Base-by-base conservation (phyloP, 2,329 filamentous ascomycete species). In the Nothophoma quercina region DNA sequence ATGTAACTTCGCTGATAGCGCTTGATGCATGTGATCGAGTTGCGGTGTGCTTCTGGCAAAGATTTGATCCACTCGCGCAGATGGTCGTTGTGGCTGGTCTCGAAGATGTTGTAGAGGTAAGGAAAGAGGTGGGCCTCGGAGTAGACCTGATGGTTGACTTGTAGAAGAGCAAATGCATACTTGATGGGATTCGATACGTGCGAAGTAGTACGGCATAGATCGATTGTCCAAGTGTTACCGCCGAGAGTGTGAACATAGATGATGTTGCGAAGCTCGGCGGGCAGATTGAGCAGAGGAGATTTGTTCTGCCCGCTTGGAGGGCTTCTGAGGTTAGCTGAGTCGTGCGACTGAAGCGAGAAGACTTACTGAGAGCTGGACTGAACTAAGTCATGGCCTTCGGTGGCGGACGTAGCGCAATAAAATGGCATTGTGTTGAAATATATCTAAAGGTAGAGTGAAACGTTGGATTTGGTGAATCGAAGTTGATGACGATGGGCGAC, bases 221-320 rank as follows among this genome's bases (percentile, higher is more conserved):
- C 36, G 12, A 52, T 38, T 6, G 36, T 41, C 49, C 49, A 48
- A 4, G 32, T 54, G 15, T 42, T 38, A 19, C 43, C 25, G 21
- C 47, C 49, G 3, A 58, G 12, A 5, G 43, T 29, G 26, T 50
- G 45, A 13, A 9, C 26, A 25, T 56, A 58, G 7, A 60, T 49
- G 7, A 26, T 34, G 42, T 56, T 56, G 7, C 55, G 49, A 13
- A 60, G 38, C 33, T 60, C 58, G n/a, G 38, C 48, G 10, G 58
- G 51, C 1, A 60, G 55, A 19, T 13, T n/a, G 21, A 42, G 29
- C 23, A 48, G 36, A 2, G 15, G 33, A 9, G 36, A 35, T 1
- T 35, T 15, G 25, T 6, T 25, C 15, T 26, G 47, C 2, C 8
- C 7, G 5, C 3, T 26, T 15, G 5, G 15, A 13, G 9, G 9